A percentile compares a stretch with the other conserved stretches of the same genome.
phyloP scores from a whole-genome alignment of 768 basidiomycete species.

The Dictyophora rubrovolvata region DNA sequence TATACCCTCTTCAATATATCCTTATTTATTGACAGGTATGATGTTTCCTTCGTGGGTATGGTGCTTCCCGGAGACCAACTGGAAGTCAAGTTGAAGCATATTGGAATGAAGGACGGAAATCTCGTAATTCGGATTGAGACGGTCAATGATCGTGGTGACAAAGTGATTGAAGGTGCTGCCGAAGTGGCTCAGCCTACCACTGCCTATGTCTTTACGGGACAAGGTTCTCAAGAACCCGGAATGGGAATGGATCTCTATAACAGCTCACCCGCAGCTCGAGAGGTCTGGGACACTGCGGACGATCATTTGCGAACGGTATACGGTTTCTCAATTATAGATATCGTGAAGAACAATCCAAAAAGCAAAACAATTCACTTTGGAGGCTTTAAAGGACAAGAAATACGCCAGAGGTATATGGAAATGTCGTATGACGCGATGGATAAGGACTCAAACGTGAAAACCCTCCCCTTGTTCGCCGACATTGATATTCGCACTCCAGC shows the following conservation, averaged over 20 bases:
- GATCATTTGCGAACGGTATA: conserved; percentile 88
- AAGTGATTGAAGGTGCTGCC: conserved; percentile 84
- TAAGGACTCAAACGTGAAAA: conserved; percentile 92
- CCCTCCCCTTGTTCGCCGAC: conserved; percentile 90
- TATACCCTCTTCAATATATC: conserved; percentile 8
- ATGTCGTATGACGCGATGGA: conserved; percentile 98
- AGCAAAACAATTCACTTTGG: conserved; percentile 98
- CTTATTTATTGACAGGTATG: conserved; percentile 45
- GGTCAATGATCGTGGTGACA: conserved; percentile 74
- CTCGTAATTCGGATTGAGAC: conserved; percentile 88
- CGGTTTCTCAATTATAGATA: conserved; percentile 97
- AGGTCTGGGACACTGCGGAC: conserved; percentile 96
- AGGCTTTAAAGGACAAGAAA: conserved; percentile 97
- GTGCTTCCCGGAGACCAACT: conserved; percentile 86
- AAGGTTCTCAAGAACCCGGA: conserved; percentile 94
- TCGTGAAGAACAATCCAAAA: conserved; percentile 97
- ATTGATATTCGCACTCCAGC: conserved; percentile 90
- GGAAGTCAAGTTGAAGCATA: conserved; percentile 77
- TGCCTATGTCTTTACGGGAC: conserved; percentile 96
- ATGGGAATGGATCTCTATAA: conserved; percentile 99
- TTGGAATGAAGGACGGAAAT: conserved; percentile 87
- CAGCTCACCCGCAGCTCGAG: conserved; percentile 83
- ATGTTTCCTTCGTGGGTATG: conserved; percentile 96
- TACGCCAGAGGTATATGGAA: conserved; percentile 98
- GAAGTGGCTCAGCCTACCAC: conserved; percentile 90